Evolutionary conservation across 2,329 filamentous ascomycete genomes (phyloP).

Genomic region (Pseudopithomyces chartarum): DNA sequence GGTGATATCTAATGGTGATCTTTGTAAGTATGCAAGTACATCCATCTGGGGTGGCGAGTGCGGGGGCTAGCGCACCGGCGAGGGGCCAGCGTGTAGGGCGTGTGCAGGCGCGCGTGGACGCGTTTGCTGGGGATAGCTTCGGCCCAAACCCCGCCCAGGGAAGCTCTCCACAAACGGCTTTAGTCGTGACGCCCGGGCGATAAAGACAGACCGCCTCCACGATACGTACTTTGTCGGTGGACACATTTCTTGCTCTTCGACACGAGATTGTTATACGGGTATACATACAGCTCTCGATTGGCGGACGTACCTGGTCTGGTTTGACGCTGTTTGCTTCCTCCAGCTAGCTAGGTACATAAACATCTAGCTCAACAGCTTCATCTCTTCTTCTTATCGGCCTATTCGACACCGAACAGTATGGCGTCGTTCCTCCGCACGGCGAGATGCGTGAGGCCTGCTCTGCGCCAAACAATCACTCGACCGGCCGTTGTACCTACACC

Average conservation of each 20-base stretch:
- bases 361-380: neutral
- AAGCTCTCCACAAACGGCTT: conserved; percentile 13
- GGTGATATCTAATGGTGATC: no score
- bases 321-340: neutral
- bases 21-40: no score
- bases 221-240: no score
- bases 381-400: no score
- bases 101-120: conserved; percentile 16
- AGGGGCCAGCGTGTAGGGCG: conserved; percentile 2
- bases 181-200: conserved; percentile 2
- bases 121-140: conserved; percentile 24
- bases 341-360: neutral
- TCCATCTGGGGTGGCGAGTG: neutral
- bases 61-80: neutral
- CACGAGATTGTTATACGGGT: no score
- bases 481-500: conserved; percentile 21
- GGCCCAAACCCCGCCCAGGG: conserved; percentile 17
- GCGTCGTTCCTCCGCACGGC: conserved; percentile 38
- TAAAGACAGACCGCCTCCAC: conserved; percentile 10
- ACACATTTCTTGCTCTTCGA: no score
- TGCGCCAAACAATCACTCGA: conserved; percentile 21
- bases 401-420: conserved; percentile 23
- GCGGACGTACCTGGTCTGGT: no score
- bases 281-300: no score
- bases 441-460: conserved; percentile 23